A percentile compares a stretch with the other conserved stretches of the same genome.
Evolutionary conservation across 305 asterid species (phyloP).

Genomic region (Solanum hybrid): DNA sequence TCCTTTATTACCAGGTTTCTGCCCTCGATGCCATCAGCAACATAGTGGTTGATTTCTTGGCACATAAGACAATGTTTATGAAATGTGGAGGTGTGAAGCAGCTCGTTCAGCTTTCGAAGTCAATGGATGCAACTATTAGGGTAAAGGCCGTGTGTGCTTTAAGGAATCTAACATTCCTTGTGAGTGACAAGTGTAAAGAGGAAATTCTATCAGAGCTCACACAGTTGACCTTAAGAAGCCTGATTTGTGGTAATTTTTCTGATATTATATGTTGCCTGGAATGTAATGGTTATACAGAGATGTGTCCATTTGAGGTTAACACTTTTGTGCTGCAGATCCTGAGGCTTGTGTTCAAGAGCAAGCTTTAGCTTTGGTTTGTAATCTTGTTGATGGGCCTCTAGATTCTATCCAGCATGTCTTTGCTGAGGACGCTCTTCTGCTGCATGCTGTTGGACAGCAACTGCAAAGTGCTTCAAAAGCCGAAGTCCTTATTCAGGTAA

Average conservation of each 20-base stretch:
- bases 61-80: slow-evolving; percentile 47
- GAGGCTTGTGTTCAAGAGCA: slow-evolving; percentile 85
- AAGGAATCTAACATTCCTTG: slow-evolving; percentile 68
- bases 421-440: slow-evolving; percentile 53
- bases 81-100: slow-evolving; percentile 73
- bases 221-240: slow-evolving; percentile 56
- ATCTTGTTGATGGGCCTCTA: slow-evolving; percentile 69
- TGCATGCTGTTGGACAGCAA: slow-evolving; percentile 70
- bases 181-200: slow-evolving; percentile 62
- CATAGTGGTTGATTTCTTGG: slow-evolving; percentile 59
- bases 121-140: slow-evolving; percentile 73
- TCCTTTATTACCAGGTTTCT: slow-evolving; percentile 45
- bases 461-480: slow-evolving; percentile 38
- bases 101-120: slow-evolving; percentile 77
- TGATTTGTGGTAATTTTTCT: slow-evolving; percentile 55
- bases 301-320: not conserved
- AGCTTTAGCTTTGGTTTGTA: slow-evolving; percentile 67
- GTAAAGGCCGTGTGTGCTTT: slow-evolving; percentile 68
- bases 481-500: slow-evolving; percentile 80
- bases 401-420: slow-evolving; percentile 55
- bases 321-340: slow-evolving; percentile 42
- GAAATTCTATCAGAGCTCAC: slow-evolving; percentile 67
- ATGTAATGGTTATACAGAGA: not conserved
- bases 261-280: not conserved
- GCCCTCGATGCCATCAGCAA: slow-evolving; percentile 83